These are phyloP conservation scores for Martiniozyma abietophila DNA, from an alignment of 805 yeast genomes.

Conservation along the genomic window DNA sequence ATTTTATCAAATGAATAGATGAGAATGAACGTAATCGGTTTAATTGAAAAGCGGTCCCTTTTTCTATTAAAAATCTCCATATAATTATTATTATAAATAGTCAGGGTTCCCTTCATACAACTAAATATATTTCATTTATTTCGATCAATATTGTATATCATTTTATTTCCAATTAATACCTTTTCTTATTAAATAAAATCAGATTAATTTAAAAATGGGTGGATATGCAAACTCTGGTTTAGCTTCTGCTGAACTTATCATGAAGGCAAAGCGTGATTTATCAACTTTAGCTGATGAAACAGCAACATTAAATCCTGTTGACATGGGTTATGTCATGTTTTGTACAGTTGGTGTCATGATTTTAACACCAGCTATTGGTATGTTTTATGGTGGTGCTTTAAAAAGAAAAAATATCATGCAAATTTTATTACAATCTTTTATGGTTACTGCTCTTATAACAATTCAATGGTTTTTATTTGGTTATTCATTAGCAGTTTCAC, in stretches of 20 bases:
- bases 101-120: too few species aligned
- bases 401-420: constrained; percentile 35
- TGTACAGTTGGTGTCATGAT: constrained; percentile 40
- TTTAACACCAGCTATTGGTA: constrained; percentile 36
- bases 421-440: constrained; percentile 34
- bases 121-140: too few species aligned
- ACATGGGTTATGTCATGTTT: constrained; percentile 41
- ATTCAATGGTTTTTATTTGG: constrained; percentile 98
- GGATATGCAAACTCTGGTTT: constrained; percentile 26
- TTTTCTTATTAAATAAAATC: too few species aligned
- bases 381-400: constrained; percentile 36
- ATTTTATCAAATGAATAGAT: too few species aligned
- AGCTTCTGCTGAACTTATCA: constrained; percentile 22
- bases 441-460: constrained; percentile 31
- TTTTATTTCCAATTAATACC: too few species aligned
- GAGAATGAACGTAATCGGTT: too few species aligned
- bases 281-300: constrained; percentile 29
- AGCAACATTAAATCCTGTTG: constrained; percentile 29
- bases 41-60: too few species aligned
- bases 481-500: constrained; percentile 81
- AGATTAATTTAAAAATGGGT: too few species aligned
- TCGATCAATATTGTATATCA: too few species aligned
- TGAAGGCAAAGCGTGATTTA: constrained; percentile 18
- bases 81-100: too few species aligned
- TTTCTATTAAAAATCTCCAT: too few species aligned